Evolutionary conservation across 2,329 filamentous ascomycete genomes (phyloP).

Genomic region (Ciborinia camelliae): DNA sequence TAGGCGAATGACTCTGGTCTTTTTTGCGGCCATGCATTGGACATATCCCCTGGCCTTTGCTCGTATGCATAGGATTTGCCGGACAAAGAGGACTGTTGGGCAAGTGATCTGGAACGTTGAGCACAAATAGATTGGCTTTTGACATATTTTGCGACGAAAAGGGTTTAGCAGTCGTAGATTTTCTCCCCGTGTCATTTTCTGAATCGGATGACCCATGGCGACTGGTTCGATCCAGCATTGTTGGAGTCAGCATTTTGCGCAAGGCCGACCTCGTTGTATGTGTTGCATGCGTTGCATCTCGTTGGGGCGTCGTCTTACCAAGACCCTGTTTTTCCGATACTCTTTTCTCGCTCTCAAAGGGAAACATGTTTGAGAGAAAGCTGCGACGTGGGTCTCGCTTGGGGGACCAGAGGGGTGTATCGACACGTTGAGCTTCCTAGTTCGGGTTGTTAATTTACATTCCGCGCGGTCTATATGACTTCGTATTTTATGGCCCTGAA

Average conservation of each 20-base stretch:
- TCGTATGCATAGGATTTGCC: slow-evolving; percentile 40
- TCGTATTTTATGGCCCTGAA: not conserved
- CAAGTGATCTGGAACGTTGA: slow-evolving; percentile 45
- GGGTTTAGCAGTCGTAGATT: not conserved
- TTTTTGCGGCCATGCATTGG: slow-evolving; percentile 41
- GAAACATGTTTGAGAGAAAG: slow-evolving; percentile 28
- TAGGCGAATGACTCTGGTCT: slow-evolving; percentile 12
- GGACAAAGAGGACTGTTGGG: slow-evolving; percentile 45
- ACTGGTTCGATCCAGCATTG: not conserved
- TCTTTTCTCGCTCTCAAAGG: not conserved
- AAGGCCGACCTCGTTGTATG: not conserved
- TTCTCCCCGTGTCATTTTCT: not conserved
- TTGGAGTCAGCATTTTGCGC: slow-evolving; percentile 1
- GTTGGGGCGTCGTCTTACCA: not conserved
- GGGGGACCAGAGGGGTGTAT: slow-evolving; percentile 34
- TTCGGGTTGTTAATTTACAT: not conserved
- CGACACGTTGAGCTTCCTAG: slow-evolving; percentile 36
- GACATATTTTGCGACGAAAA: not conserved
- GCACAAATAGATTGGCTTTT: slow-evolving; percentile 34
- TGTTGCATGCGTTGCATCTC: not conserved
- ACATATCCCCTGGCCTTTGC: slow-evolving; percentile 41
- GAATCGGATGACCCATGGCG: slow-evolving; percentile 1
- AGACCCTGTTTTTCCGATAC: not conserved
- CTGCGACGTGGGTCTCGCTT: slow-evolving; percentile 22
- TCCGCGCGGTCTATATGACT: no score